These are phyloP conservation scores for Ananas comosus DNA, from an alignment of 176 grass and related monocot species.

Conservation along the genomic window DNA sequence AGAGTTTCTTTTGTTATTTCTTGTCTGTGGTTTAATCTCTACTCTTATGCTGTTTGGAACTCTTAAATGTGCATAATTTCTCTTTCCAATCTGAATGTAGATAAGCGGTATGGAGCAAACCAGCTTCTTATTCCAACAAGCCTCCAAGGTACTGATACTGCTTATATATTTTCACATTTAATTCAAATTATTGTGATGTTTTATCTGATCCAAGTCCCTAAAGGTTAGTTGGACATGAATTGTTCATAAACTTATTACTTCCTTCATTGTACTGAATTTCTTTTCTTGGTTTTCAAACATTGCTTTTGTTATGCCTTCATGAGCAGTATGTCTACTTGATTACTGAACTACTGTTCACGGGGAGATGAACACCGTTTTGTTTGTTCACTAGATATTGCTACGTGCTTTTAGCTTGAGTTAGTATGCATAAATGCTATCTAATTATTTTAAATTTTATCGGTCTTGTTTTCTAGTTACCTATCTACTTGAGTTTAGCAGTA, in stretches of 20 bases:
- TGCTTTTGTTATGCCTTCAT: neutral
- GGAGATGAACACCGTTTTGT: too few species aligned
- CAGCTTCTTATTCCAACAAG: conserved; percentile 96
- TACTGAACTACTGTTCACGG: too few species aligned
- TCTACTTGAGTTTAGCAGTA: too few species aligned
- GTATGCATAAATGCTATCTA: too few species aligned
- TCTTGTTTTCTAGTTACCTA: too few species aligned
- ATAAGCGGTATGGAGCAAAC: conserved; percentile 99
- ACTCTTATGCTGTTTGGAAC: neutral
- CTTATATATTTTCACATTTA: neutral
- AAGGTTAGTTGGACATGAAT: neutral
- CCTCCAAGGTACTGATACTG: conserved; percentile 54
- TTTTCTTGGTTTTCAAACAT: neutral
- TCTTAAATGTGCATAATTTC: conserved; percentile 15
- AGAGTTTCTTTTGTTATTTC: conserved; percentile 2
- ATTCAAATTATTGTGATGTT: neutral
- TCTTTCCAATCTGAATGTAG: conserved; percentile 36
- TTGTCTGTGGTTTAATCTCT: neutral
- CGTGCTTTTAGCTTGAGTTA: too few species aligned
- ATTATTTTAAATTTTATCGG: too few species aligned
- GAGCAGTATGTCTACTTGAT: neutral
- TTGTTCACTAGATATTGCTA: too few species aligned
- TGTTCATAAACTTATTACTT: neutral
- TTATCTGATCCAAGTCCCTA: neutral
- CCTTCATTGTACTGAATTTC: neutral